Evolutionary conservation across 148 eudicot species (phyloP), one percentile per base, ranked within the genome.

Genomic region (Rhododendron molle): DNA sequence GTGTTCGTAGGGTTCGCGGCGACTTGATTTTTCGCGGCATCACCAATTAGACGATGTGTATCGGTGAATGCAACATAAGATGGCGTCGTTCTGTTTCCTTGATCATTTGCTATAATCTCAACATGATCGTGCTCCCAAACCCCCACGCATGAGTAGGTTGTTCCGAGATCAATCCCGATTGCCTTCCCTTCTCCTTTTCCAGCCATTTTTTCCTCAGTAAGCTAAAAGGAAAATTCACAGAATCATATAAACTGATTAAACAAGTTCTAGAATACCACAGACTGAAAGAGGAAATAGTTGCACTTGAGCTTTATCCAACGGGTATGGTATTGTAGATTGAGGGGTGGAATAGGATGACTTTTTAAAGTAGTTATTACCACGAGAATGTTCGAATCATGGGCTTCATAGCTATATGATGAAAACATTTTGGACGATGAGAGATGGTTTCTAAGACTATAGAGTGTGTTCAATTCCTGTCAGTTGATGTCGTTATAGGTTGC

Each of bases 61-160:
- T 84, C 82, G 3, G 86, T 84, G 80, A 84, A 84, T 52, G 86
- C 86, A 52, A 84, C 81, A 40, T 77, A 84, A 52, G 86, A 84
- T 5, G 86, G 86, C 4, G 82, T 84, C 23, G 86, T 84, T 20
- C 86, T 54, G 26, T 84, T 84, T 8, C 86, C 86, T 54, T 84
- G 86, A 76, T 84, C 81, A n/a, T 84, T 84, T 11, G 82, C 49
- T 5, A 84, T 84, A 71, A 84, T 84, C 44, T 84, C 86, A 36
- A 84, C 82, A 15, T 26, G 69, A n/a, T 77, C 82, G 38, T 84
- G 74, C 54, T 77, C 71, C 86, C 86, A 84, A 11, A 84, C 86
- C 2, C 86, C 86, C 13, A 84, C 82, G 28, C 86, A 84, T 13
- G 86, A 84, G 82, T 84, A 56, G 1, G 86, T 84, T 40, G 86